Conservation (phyloP, 2,329 filamentous ascomycete genomes). For the Stemphylium beticola region DNA sequence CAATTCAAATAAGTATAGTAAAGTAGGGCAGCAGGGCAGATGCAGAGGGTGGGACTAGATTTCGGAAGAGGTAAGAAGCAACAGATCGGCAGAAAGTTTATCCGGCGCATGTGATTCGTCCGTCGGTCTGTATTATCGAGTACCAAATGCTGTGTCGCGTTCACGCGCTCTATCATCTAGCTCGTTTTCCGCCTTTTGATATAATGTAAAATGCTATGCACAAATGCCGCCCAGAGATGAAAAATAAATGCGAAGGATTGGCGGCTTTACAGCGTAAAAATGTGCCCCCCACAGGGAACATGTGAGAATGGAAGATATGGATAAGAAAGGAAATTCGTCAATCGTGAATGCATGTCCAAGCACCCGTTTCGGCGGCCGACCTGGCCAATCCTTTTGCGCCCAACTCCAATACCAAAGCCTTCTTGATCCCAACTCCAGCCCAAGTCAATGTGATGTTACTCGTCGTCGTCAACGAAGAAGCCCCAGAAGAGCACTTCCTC, state of each 20-base stretch:
- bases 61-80: constrained; percentile 17
- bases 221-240: constrained; percentile 24
- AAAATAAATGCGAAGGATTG: constrained; percentile 19
- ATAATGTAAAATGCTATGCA: constrained; percentile 29
- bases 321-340: constrained; percentile 44
- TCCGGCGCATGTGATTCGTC: constrained; percentile 32
- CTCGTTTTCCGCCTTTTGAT: constrained; percentile 26
- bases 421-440: constrained; percentile 27
- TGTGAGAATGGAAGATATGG: constrained; percentile 17
- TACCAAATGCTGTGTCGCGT: constrained; percentile 19
- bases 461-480: constrained; percentile 43
- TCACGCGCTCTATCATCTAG: constrained; percentile 32
- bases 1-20: background rate
- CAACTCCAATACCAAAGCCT: constrained; percentile 40
- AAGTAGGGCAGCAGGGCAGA: constrained; percentile 4
- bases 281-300: constrained; percentile 7
- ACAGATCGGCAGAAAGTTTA: constrained; percentile 23
- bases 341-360: constrained; percentile 39
- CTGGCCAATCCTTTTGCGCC: constrained; percentile 31
- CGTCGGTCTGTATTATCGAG: constrained; percentile 22
- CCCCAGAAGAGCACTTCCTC: constrained; percentile 47
- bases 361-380: constrained; percentile 29
- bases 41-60: constrained; percentile 8
- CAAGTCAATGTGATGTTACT: constrained; percentile 31
- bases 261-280: constrained; percentile 14